phyloP scores from a whole-genome alignment of 352 stramenopile genomes.

The Phytophthora kernoviae region DNA sequence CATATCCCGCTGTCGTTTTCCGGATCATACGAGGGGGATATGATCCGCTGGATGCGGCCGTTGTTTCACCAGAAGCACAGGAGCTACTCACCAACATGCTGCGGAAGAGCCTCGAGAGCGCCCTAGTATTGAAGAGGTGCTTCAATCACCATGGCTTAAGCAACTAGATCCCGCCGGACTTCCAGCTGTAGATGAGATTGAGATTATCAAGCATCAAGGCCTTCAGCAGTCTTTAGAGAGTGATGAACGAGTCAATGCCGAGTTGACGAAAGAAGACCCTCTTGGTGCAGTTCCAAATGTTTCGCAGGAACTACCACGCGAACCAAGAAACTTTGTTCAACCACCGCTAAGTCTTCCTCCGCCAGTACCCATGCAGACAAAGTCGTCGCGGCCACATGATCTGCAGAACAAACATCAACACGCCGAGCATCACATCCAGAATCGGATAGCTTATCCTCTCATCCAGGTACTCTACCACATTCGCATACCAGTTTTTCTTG shows the following conservation, averaged over 20 bases:
- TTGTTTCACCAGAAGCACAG: slow-evolving; percentile 19
- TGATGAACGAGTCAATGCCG: neutral
- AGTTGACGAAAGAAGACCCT: neutral
- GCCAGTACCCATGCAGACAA: neutral
- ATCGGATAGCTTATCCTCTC: neutral
- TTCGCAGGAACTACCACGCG: neutral
- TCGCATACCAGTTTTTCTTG: neutral
- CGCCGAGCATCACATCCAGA: neutral
- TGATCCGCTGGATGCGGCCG: slow-evolving; percentile 21
- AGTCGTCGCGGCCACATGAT: neutral
- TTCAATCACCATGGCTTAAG: slow-evolving; percentile 20
- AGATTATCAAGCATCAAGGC: neutral
- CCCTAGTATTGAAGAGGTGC: slow-evolving; percentile 17
- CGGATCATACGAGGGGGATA: slow-evolving; percentile 48
- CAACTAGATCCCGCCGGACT: neutral
- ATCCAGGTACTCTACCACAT: neutral
- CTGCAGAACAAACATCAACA: neutral
- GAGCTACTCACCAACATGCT: slow-evolving; percentile 38
- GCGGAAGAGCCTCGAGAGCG: slow-evolving; percentile 15
- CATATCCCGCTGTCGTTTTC: slow-evolving; percentile 53
- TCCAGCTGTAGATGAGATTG: too few relatives aligned
- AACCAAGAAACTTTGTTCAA: neutral
- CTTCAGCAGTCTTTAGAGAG: neutral
- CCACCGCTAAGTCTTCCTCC: neutral
- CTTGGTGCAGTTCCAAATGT: neutral